Base-by-base conservation (phyloP, 1,284 basidiomycete genomes). In the Pseudozyma flocculosa region DNA sequence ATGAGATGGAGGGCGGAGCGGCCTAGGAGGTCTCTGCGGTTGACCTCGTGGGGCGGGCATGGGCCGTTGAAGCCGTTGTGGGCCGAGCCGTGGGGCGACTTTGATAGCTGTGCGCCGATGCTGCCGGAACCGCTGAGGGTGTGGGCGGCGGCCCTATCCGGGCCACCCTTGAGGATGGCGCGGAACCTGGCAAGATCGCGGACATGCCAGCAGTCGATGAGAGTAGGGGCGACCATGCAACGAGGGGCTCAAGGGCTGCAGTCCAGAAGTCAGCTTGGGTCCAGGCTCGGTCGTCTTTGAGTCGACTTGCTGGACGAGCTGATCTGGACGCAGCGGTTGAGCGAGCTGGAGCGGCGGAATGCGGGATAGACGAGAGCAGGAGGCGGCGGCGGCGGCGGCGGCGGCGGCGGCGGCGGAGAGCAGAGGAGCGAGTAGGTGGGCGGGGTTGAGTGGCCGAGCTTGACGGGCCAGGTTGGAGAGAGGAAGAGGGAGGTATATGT, bases 1-100 rank as follows among this genome's bases (percentile, higher is more conserved):
- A 83, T 80, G 41, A 93, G 84, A 76, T 97, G 94, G 9, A 97
- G 83, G 1, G 89, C 87, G 0, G 90, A 90, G 48, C 88, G 81
- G 9, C 89, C 90, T 23, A 87, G 81, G 67, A 80, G 77, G 75
- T 92, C 89, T 29, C 84, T 80, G 2, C 85, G 83, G 70, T 92
- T 92, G 44, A 92, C 84, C 75, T 90, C 86, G 11, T 72, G 45
- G 9, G 73, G 72, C 21, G 74, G 53, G 48, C 72, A 74, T 26
- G 73, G 73, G 3, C 61, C 71, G 19, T 50, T 17, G 11, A 45
- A 38, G 34, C 60, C 50, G 44, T 53, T 48, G 45, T 54, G 50
- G 26, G n/a, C n/a, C n/a, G 26, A 29, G 45, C 56, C 60, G 40
- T 64, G 61, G 2, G 61, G 61, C 10, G 61, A 64, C 24, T 56